These are phyloP conservation scores for Pulveroboletus sp. DNA, from an alignment of 768 basidiomycete species.

Conservation along the genomic window DNA sequence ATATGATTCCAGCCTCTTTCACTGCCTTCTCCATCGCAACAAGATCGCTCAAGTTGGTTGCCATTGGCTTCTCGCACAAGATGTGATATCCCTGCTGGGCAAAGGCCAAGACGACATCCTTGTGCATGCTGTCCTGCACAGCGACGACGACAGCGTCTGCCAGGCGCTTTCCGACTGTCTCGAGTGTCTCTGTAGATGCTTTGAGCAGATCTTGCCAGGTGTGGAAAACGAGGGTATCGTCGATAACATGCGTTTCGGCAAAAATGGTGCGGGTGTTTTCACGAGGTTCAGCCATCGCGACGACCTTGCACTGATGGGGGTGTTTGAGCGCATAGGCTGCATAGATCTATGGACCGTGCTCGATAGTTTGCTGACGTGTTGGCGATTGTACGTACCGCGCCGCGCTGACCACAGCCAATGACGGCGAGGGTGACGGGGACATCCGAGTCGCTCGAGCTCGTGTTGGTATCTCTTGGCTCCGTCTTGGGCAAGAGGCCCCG, in stretches of 20 bases:
- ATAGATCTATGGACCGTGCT: slow-evolving; percentile 48
- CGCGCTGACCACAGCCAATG: slow-evolving; percentile 83
- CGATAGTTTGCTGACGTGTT: neutral
- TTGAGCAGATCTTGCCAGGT: slow-evolving; percentile 69
- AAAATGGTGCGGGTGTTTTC: slow-evolving; percentile 60
- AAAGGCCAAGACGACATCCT: slow-evolving; percentile 71
- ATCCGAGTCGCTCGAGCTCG: slow-evolving; percentile 11
- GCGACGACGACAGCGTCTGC: slow-evolving; percentile 82
- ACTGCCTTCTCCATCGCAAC: slow-evolving; percentile 72
- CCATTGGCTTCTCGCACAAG: slow-evolving; percentile 93
- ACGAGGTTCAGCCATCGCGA: slow-evolving; percentile 85
- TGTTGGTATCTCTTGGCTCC: slow-evolving; percentile 13
- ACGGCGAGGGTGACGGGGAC: slow-evolving; percentile 67
- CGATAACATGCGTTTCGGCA: slow-evolving; percentile 54
- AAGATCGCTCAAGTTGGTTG: slow-evolving; percentile 70
- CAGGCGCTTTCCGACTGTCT: slow-evolving; percentile 62
- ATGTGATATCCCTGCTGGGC: slow-evolving; percentile 83
- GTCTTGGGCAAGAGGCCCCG: no score
- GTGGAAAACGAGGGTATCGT: slow-evolving; percentile 65
- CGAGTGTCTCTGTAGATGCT: slow-evolving; percentile 65
- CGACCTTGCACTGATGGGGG: slow-evolving; percentile 69
- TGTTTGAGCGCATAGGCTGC: slow-evolving; percentile 55
- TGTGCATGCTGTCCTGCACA: slow-evolving; percentile 80
- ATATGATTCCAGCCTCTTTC: slow-evolving; percentile 67
- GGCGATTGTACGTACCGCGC: slow-evolving; percentile 47